phyloP scores from a whole-genome alignment of 441 rosid species.

The Daphne laureola region DNA sequence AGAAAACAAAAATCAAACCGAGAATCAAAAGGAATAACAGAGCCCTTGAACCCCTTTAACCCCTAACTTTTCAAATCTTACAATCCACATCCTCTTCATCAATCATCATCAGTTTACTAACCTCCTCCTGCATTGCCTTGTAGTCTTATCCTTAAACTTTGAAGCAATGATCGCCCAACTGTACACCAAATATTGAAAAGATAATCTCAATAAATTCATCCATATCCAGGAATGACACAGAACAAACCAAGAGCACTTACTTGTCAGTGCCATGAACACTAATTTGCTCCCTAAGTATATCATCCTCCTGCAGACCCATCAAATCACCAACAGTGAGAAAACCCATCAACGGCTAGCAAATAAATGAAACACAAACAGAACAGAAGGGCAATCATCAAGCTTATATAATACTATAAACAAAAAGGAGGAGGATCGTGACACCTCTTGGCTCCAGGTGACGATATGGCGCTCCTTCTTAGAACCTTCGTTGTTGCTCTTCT shows the following conservation, averaged over 20 bases:
- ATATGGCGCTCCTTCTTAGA: slow-evolving; percentile 94
- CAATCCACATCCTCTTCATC: neutral
- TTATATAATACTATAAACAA: neutral
- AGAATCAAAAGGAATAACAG: slow-evolving; percentile 7
- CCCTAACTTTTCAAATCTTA: slow-evolving; percentile 1
- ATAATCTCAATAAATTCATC: slow-evolving; percentile 13
- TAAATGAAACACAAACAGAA: slow-evolving; percentile 9
- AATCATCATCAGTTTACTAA: slow-evolving; percentile 21
- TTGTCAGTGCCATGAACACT: slow-evolving; percentile 81
- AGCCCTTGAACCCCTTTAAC: no score
- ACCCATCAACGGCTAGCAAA: slow-evolving; percentile 12
- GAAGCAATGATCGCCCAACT: slow-evolving; percentile 97
- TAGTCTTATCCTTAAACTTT: slow-evolving; percentile 84
- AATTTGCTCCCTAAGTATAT: slow-evolving; percentile 81
- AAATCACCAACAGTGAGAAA: slow-evolving; percentile 3
- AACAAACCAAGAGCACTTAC: slow-evolving; percentile 30
- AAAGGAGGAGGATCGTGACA: slow-evolving; percentile 26
- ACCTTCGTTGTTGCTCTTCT: slow-evolving; percentile 53
- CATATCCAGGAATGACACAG: neutral
- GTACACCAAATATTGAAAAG: slow-evolving; percentile 18
- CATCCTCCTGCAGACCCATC: slow-evolving; percentile 73
- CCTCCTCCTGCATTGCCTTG: slow-evolving; percentile 98
- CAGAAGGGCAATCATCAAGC: slow-evolving; percentile 1
- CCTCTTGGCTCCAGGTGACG: slow-evolving; percentile 90
- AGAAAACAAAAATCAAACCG: neutral